These are phyloP conservation scores for Dothistroma septosporum DNA, from an alignment of 2,329 filamentous ascomycete genomes.

Conservation along the genomic window DNA sequence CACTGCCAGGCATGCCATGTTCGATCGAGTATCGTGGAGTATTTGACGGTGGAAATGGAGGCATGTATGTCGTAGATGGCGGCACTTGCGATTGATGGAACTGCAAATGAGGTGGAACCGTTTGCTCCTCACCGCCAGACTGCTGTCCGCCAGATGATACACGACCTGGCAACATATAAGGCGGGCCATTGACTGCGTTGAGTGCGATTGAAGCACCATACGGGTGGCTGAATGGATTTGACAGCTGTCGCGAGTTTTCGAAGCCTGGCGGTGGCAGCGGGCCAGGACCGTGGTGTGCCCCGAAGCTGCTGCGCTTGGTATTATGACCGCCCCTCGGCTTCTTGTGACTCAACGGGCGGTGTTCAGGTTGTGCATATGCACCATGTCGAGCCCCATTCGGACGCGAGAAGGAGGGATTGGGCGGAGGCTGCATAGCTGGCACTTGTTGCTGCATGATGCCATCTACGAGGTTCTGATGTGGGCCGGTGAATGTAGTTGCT, in stretches of 20 bases:
- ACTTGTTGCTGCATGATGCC: neutral
- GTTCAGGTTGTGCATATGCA: neutral
- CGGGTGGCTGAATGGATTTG: neutral
- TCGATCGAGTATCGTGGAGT: neutral
- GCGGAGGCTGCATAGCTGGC: neutral
- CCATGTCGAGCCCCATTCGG: neutral
- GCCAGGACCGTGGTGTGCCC: neutral
- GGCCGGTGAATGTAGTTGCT: neutral
- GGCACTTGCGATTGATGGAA: neutral
- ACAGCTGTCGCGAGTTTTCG: neutral
- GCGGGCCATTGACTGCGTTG: neutral
- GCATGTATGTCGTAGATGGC: neutral
- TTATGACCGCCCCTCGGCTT: neutral
- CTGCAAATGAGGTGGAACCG: neutral
- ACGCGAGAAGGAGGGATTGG: neutral
- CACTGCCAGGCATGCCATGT: neutral
- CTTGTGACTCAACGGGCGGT: neutral
- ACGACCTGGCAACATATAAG: neutral
- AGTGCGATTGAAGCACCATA: neutral
- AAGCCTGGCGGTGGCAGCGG: neutral
- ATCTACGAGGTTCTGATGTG: neutral
- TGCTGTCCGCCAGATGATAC: neutral
- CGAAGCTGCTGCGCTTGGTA: slow-evolving; percentile 8
- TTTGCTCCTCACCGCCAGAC: neutral
- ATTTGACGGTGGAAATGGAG: neutral